Evolutionary conservation across 2,329 filamentous ascomycete genomes (phyloP).

Genomic region (Scedosporium aurantiacum): DNA sequence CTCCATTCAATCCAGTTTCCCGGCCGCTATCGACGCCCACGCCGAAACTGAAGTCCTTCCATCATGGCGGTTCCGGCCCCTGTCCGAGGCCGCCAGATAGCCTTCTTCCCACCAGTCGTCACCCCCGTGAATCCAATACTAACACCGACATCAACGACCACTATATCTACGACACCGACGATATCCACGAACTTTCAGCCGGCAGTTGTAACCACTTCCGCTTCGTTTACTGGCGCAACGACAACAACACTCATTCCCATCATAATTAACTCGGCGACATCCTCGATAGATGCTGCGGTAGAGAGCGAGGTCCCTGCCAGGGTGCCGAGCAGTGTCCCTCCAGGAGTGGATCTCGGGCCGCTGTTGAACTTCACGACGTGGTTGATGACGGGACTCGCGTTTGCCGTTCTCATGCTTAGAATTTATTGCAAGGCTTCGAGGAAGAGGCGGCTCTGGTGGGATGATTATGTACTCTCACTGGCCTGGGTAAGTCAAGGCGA

Average conservation of each 20-base stretch:
- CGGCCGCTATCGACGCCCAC: neutral
- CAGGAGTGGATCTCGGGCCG: neutral
- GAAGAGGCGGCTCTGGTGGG: slow-evolving; percentile 13
- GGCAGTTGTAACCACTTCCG: neutral
- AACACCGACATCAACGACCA: neutral
- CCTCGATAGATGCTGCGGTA: neutral
- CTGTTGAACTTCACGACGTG: slow-evolving; percentile 5
- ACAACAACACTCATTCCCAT: neutral
- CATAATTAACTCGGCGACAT: neutral
- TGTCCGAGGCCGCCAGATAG: neutral
- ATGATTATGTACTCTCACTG: slow-evolving; percentile 14
- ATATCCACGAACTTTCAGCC: neutral
- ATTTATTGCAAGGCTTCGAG: slow-evolving; percentile 14
- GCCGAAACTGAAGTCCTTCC: neutral
- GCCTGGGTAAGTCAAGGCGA: slow-evolving; percentile 10
- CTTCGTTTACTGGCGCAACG: neutral
- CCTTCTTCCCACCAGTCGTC: neutral
- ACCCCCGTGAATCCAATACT: neutral
- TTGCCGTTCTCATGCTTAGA: slow-evolving; percentile 10
- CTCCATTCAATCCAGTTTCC: neutral
- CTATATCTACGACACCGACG: neutral
- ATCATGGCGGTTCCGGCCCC: neutral
- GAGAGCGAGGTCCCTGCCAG: neutral
- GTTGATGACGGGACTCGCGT: slow-evolving; percentile 5
- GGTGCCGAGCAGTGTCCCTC: neutral